Conservation (phyloP, 140 eudicot species). For the Artemisia princeps region DNA sequence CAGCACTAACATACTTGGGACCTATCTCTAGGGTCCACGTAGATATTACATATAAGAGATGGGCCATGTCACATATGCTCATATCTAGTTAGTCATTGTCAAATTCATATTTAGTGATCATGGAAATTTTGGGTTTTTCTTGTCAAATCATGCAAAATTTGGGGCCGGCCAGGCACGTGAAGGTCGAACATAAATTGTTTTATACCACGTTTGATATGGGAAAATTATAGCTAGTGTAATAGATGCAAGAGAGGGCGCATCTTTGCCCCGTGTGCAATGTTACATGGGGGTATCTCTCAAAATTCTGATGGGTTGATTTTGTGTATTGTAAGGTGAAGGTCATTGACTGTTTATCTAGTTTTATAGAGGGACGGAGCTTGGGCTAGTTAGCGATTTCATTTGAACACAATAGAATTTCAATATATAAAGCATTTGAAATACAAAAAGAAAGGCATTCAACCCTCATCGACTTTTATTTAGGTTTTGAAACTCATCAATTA, state of each 20-base stretch:
- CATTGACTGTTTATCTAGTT: no score
- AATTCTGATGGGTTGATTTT: no score
- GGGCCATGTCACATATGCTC: constrained; percentile 12
- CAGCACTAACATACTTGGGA: constrained; percentile 25
- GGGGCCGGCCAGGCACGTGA: constrained; percentile 13
- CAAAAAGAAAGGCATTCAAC: no score
- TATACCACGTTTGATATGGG: constrained; percentile 2
- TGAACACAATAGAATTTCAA: no score
- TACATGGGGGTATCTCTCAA: no score
- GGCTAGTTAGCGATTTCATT: no score
- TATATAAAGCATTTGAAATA: no score
- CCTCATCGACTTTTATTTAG: no score
- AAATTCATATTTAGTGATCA: not conserved
- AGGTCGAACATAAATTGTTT: not conserved
- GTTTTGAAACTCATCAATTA: no score
- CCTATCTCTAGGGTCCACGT: constrained; percentile 19
- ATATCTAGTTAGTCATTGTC: constrained; percentile 24
- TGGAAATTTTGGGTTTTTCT: not conserved
- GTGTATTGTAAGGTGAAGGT: no score
- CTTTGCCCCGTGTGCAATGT: not conserved
- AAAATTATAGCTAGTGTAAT: not conserved
- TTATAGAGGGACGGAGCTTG: no score
- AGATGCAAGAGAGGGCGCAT: not conserved
- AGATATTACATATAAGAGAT: not conserved
- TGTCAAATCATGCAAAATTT: constrained; percentile 5